Percentiles rank a stretch among this genome's conserved stretches.
phyloP scores from a whole-genome alignment of 495 filamentous ascomycete species.

The Aspergillus hancockii region DNA sequence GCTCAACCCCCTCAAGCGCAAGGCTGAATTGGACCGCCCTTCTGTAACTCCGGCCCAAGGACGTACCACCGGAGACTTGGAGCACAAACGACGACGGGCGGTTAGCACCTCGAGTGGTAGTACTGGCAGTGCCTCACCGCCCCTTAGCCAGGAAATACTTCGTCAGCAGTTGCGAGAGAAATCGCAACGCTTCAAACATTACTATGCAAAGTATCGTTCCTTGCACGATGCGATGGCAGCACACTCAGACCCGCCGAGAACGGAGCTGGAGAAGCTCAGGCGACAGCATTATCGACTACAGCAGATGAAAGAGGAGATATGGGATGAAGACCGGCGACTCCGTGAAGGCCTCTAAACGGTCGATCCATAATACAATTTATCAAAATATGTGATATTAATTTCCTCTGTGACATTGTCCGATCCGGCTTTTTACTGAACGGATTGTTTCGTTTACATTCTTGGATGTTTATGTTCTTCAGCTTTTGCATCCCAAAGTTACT shows the following conservation, averaged over 20 bases:
- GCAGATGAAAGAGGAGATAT: conserved; percentile 68
- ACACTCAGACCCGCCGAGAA: conserved; percentile 51
- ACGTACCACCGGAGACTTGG: conserved; percentile 36
- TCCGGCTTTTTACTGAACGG: conserved; percentile 16
- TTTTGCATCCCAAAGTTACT: conserved; percentile 5
- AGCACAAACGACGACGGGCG: conserved; percentile 49
- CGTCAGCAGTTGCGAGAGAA: conserved; percentile 49
- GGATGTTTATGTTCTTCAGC: not conserved
- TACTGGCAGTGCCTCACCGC: conserved; percentile 49
- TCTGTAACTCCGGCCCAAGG: conserved; percentile 22
- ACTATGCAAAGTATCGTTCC: conserved; percentile 62
- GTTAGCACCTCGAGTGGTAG: conserved; percentile 49
- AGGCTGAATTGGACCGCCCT: conserved; percentile 40
- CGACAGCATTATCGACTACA: conserved; percentile 62
- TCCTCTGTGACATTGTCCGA: not conserved
- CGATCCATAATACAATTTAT: conserved; percentile 1
- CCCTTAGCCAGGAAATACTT: conserved; percentile 43
- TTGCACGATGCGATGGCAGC: conserved; percentile 60
- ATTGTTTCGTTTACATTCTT: conserved; percentile 6
- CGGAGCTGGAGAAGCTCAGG: conserved; percentile 57
- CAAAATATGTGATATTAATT: conserved; percentile 7
- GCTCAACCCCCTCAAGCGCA: conserved; percentile 48
- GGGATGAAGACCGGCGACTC: conserved; percentile 43
- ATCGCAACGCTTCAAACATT: conserved; percentile 61
- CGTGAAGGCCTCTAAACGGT: conserved; percentile 25